These are phyloP conservation scores for Carex myosuroides DNA, from an alignment of 176 grass and related monocot species.

Conservation along the genomic window DNA sequence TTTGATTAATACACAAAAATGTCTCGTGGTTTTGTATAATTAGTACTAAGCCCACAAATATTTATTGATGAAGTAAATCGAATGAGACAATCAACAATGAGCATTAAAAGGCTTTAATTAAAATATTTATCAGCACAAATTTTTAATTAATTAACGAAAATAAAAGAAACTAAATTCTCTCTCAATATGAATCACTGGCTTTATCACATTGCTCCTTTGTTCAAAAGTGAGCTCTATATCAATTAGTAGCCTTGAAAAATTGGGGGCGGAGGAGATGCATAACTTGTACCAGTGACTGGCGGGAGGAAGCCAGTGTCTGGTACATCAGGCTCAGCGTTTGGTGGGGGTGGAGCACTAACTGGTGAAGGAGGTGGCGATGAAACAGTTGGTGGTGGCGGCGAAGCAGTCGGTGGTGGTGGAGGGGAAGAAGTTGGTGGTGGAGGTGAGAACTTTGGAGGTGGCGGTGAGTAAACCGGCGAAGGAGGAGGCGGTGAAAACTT, in stretches of 20 bases:
- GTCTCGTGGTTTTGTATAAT: background rate
- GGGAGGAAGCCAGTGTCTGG: constrained; percentile 24
- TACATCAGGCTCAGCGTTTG: background rate
- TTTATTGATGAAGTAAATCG: background rate
- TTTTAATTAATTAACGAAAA: background rate
- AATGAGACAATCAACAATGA: background rate
- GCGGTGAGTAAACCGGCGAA: background rate
- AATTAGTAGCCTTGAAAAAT: constrained; percentile 28
- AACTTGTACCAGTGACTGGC: constrained; percentile 25
- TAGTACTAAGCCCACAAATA: background rate
- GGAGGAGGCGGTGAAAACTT: background rate
- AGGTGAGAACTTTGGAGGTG: background rate
- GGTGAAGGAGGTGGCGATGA: constrained; percentile 16
- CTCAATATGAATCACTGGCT: background rate
- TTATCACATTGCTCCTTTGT: constrained; percentile 17
- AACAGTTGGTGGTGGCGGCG: background rate
- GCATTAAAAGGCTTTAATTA: background rate
- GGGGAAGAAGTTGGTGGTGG: background rate
- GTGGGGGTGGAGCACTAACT: constrained; percentile 13
- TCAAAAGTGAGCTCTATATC: constrained; percentile 4
- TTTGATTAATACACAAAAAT: background rate
- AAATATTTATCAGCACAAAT: constrained; percentile 5
- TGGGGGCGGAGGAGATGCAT: constrained; percentile 37
- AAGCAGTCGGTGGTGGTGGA: background rate
- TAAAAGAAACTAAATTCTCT: background rate